These are phyloP conservation scores for Neurospora sp. DNA, from an alignment of 495 filamentous ascomycete species.

Conservation along the genomic window DNA sequence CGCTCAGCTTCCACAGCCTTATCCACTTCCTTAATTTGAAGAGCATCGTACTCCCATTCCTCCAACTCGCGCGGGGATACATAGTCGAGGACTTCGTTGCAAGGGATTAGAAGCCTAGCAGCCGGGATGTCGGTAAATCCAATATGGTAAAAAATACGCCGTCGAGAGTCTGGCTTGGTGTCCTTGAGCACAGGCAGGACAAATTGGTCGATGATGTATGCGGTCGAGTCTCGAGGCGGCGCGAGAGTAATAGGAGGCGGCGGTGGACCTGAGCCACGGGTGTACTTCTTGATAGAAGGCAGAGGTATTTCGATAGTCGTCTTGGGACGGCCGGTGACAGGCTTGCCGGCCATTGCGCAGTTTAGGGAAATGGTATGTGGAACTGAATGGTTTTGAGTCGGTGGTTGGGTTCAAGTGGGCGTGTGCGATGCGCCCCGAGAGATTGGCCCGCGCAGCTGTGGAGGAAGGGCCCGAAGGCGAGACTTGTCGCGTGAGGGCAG, in stretches of 20 bases:
- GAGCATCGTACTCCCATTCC: constrained; percentile 30
- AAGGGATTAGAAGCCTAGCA: constrained; percentile 26
- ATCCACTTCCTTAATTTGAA: constrained; percentile 22
- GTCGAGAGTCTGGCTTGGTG: constrained; percentile 13
- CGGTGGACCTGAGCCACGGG: constrained; percentile 29
- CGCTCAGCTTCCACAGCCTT: neutral
- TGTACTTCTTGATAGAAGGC: constrained; percentile 21
- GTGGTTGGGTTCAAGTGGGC: neutral
- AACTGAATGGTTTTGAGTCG: neutral
- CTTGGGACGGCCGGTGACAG: neutral
- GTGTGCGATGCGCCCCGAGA: neutral
- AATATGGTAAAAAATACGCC: constrained; percentile 31
- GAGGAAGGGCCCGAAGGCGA: neutral
- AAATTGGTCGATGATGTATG: constrained; percentile 37
- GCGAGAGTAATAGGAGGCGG: constrained; percentile 24
- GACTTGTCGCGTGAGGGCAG: neutral
- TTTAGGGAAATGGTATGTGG: neutral
- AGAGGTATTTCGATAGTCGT: constrained; percentile 28
- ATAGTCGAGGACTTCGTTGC: constrained; percentile 31
- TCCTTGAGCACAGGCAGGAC: constrained; percentile 22
- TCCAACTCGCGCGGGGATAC: constrained; percentile 36
- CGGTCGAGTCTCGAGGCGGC: constrained; percentile 30
- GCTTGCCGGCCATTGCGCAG: constrained; percentile 6
- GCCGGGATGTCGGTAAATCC: constrained; percentile 34
- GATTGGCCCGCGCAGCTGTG: neutral